phyloP scores from a whole-genome alignment of 345 rosid species.

The Mallotus nudiflorus region DNA sequence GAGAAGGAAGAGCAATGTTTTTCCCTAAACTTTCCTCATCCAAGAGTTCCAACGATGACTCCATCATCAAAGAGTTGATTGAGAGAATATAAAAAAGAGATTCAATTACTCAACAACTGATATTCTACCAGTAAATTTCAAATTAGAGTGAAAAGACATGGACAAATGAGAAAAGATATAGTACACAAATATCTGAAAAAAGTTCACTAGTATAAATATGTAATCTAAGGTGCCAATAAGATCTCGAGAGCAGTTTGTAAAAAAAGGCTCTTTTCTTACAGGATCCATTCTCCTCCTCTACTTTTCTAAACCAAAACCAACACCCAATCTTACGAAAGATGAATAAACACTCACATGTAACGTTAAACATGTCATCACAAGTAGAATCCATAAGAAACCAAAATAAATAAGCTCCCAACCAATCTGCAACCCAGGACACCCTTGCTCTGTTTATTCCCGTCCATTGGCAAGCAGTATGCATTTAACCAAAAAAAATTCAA shows the following conservation, averaged over 20 bases:
- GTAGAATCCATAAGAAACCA: not conserved
- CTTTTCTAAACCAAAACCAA: slow-evolving; percentile 56
- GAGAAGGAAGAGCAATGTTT: slow-evolving; percentile 99
- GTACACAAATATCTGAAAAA: not conserved
- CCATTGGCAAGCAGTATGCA: no score
- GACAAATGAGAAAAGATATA: not conserved
- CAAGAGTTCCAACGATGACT: slow-evolving; percentile 90
- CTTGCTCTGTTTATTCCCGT: no score
- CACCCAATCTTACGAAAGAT: slow-evolving; percentile 68
- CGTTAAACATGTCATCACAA: slow-evolving; percentile 22
- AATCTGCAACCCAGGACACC: not conserved
- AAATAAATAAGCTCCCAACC: not conserved
- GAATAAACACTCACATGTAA: slow-evolving; percentile 98
- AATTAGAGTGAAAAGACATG: slow-evolving; percentile 15
- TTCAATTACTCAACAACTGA: slow-evolving; percentile 2
- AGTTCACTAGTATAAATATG: slow-evolving; percentile 85
- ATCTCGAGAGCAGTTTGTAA: slow-evolving; percentile 94
- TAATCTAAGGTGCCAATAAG: slow-evolving; percentile 89
- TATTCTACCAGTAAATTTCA: not conserved
- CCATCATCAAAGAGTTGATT: slow-evolving; percentile 83
- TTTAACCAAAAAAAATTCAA: not conserved
- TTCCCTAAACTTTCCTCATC: slow-evolving; percentile 97
- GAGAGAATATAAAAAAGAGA: slow-evolving; percentile 19
- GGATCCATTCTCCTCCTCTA: slow-evolving; percentile 91
- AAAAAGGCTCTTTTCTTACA: slow-evolving; percentile 82